phyloP scores from a whole-genome alignment of 129 eudicot species.

The Scalesia atractyloides region DNA sequence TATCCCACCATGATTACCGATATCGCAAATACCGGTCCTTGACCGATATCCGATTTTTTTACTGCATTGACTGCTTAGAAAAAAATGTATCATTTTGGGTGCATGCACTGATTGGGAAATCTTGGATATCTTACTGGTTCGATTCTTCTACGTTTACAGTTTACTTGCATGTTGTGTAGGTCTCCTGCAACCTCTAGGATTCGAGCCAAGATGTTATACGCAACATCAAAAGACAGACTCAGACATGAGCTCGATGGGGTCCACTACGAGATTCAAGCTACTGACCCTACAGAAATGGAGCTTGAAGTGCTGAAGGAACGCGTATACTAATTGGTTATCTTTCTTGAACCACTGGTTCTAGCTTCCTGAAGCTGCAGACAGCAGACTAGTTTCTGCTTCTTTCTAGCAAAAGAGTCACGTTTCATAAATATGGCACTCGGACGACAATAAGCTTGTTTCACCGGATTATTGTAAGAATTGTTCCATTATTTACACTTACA shows the following conservation, averaged over 20 bases:
- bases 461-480: constrained; percentile 20
- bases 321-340: constrained; percentile 43
- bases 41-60: too few species aligned
- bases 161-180: constrained; percentile 39
- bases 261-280: constrained; percentile 85
- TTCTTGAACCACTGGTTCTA: constrained; percentile 24
- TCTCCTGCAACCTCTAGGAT: constrained; percentile 69
- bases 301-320: constrained; percentile 73
- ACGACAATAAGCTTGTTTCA: not conserved
- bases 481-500: constrained; percentile 17
- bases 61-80: not conserved
- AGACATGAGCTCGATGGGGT: constrained; percentile 71
- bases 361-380: constrained; percentile 15
- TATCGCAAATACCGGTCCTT: too few species aligned
- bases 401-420: constrained; percentile 15
- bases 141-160: not conserved
- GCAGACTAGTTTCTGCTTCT: constrained; percentile 16
- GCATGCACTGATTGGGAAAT: not conserved
- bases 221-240: constrained; percentile 68
- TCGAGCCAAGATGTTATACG: constrained; percentile 81
- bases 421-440: constrained; percentile 23
- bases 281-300: constrained; percentile 83
- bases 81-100: not conserved
- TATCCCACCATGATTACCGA: too few species aligned
- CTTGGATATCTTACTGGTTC: not conserved